Conservation (phyloP, 768 basidiomycete species). For the Tulasnella sp. region DNA sequence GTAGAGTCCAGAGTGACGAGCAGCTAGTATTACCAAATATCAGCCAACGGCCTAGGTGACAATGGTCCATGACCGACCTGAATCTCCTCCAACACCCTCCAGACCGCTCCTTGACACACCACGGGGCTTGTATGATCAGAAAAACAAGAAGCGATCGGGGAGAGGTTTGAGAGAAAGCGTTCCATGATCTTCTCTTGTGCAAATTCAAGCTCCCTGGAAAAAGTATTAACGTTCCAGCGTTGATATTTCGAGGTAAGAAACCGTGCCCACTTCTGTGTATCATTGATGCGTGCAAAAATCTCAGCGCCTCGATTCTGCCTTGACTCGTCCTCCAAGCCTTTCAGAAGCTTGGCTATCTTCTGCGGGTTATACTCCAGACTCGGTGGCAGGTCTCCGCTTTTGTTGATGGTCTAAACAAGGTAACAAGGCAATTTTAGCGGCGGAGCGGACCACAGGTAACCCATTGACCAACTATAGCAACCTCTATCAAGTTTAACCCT, state of each 20-base stretch:
- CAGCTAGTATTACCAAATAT: too few relatives aligned
- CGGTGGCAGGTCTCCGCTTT: not conserved
- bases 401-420: not conserved
- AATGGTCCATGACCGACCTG: too few relatives aligned
- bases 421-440: not conserved
- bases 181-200: too few relatives aligned
- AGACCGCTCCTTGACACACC: too few relatives aligned
- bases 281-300: not conserved
- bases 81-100: too few relatives aligned
- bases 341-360: not conserved
- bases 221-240: too few relatives aligned
- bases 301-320: not conserved
- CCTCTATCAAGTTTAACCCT: not conserved
- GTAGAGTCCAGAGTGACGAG: conserved; percentile 95
- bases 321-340: not conserved
- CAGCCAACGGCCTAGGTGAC: too few relatives aligned
- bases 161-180: too few relatives aligned
- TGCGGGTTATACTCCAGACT: not conserved
- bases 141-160: too few relatives aligned
- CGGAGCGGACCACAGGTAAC: not conserved
- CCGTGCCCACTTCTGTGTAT: not conserved
- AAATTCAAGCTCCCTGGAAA: too few relatives aligned
- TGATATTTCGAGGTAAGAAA: not conserved
- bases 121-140: too few relatives aligned
- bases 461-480: not conserved